Base-by-base conservation (phyloP, 768 basidiomycete species). In the Rhizopogon roseolus region DNA sequence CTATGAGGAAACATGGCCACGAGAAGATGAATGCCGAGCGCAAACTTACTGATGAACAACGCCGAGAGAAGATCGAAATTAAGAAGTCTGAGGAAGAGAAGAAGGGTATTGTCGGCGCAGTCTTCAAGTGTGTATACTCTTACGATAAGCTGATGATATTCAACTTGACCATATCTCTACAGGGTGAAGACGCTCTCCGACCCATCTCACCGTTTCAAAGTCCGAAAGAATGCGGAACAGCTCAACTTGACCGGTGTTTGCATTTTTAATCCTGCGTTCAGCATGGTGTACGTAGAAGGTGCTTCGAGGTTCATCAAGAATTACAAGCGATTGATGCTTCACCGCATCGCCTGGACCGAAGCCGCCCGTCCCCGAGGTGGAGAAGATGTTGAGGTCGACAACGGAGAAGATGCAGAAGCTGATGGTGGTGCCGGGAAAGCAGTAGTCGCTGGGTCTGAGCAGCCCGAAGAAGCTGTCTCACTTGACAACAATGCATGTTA, bases 181-280 rank as follows among this genome's bases (percentile, higher is more conserved):
- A 93, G 93, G 73, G 78, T 99, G 60, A 88, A 88, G 66, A 87
- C 81, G 52, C 82, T 99, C 43, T 80, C 85, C n/a, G 94, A 98
- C 66, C 93, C 89, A 1, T 79, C 90, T 10, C 97, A 99, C 62
- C 86, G 90, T 56, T 98, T 93, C 79, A 99, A 98, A 75, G 90
- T 98, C 50, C 85, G 90, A 54, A 94, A 91, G 77, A 98, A 98
- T 62, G 97, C 97, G 1, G 90, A 96, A 64, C 93, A 97, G 66
- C 78, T 88, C 66, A 85, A 82, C 56, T 76, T 98, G 13, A 86
- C 91, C 0, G 97, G 97, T 9, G 73, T 95, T 36, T 93, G 90
- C 64, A 87, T 97, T 64, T 93, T 93, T 80, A 85, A 95, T 65
- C 88, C 93, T 0, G 72, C 80, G 29, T 98, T 98, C 76, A 86